These are phyloP conservation scores for Ceriops decandra DNA, from an alignment of 345 rosid species.

Conservation along the genomic window DNA sequence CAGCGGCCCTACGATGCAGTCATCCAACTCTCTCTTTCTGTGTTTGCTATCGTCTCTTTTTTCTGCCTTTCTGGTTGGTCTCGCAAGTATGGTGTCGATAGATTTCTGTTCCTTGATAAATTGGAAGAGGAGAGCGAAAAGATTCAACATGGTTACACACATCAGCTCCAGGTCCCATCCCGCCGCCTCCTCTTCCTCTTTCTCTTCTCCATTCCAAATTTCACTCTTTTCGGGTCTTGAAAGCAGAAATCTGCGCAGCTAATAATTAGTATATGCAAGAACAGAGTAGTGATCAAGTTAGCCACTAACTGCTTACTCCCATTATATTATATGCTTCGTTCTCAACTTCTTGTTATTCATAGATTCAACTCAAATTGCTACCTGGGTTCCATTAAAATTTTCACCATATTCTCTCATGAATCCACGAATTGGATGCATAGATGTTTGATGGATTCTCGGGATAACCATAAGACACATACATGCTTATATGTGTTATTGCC, in stretches of 20 bases:
- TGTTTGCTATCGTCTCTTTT: constrained; percentile 65
- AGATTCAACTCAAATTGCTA: too few relatives aligned
- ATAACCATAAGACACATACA: too few relatives aligned
- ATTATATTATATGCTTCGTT: too few relatives aligned
- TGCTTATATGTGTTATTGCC: too few relatives aligned
- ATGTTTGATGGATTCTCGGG: too few relatives aligned
- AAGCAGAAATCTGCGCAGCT: neutral
- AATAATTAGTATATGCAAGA: too few relatives aligned
- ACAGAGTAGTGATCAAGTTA: too few relatives aligned
- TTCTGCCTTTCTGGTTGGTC: constrained; percentile 60
- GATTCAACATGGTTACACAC: constrained; percentile 49
- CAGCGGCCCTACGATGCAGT: constrained; percentile 70
- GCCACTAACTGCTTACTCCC: too few relatives aligned
- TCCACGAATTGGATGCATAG: too few relatives aligned
- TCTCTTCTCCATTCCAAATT: neutral
- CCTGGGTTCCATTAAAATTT: too few relatives aligned
- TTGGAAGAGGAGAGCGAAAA: constrained; percentile 46
- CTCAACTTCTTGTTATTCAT: too few relatives aligned
- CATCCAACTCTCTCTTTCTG: constrained; percentile 69
- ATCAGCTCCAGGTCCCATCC: constrained; percentile 53
- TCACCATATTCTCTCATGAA: too few relatives aligned
- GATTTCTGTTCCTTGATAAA: constrained; percentile 73
- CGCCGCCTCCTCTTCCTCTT: neutral
- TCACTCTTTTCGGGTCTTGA: neutral
- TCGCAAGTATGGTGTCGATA: constrained; percentile 60